These are phyloP conservation scores for Coriolopsis trogii DNA, from an alignment of 1,284 basidiomycete genomes.

Conservation along the genomic window DNA sequence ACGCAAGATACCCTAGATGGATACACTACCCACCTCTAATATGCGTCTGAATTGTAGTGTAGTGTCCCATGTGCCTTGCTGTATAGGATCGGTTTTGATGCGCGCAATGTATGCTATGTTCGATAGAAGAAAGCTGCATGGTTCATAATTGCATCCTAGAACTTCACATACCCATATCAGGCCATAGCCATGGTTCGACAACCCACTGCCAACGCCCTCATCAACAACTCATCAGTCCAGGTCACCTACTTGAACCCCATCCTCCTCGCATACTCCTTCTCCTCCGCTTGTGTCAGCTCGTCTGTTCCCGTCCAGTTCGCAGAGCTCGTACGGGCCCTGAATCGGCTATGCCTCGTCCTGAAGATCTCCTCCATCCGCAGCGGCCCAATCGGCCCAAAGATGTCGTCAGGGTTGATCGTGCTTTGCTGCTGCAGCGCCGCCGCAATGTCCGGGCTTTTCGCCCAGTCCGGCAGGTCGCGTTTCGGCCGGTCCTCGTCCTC, in stretches of 20 bases:
- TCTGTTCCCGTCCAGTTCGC: slow-evolving; percentile 93
- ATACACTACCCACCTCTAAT: too few species aligned
- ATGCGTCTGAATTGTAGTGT: too few species aligned
- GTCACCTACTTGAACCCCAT: slow-evolving; percentile 74
- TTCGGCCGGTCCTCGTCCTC: slow-evolving; percentile 82
- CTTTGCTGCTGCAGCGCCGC: slow-evolving; percentile 80
- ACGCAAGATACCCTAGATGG: background rate
- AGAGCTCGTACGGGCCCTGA: slow-evolving; percentile 87
- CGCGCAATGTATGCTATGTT: too few species aligned
- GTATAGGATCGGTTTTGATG: too few species aligned
- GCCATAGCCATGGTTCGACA: background rate
- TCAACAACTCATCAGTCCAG: background rate
- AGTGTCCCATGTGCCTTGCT: too few species aligned
- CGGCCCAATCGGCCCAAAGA: slow-evolving; percentile 86
- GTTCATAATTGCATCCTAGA: too few species aligned
- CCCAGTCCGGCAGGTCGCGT: slow-evolving; percentile 83
- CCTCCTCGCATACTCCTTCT: slow-evolving; percentile 81
- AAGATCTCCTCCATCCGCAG: slow-evolving; percentile 89
- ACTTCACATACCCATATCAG: background rate
- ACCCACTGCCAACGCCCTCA: background rate
- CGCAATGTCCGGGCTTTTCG: slow-evolving; percentile 85
- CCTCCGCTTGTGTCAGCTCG: slow-evolving; percentile 80
- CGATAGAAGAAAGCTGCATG: too few species aligned
- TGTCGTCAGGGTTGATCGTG: slow-evolving; percentile 87
- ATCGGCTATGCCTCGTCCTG: slow-evolving; percentile 72